Percentiles rank a stretch among this genome's conserved stretches.
Evolutionary conservation across 768 basidiomycete species (phyloP).

Genomic region (Suillus subaureus): DNA sequence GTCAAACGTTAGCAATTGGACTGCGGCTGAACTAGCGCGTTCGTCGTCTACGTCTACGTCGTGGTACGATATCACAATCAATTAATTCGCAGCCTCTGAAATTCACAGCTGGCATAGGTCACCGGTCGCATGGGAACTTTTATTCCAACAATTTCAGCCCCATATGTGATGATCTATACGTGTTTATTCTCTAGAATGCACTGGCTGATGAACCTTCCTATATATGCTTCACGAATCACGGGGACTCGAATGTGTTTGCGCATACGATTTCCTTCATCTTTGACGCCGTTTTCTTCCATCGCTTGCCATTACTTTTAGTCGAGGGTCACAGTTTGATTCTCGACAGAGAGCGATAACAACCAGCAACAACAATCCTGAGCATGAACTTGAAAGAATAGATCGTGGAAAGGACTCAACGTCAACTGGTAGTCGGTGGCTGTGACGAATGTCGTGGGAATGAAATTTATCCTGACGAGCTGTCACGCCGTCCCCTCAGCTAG

Average conservation of each 20-base stretch:
- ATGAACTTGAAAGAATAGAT: too few relatives aligned
- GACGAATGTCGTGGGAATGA: constrained; percentile 5
- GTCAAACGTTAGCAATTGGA: not conserved
- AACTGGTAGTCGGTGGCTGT: not conserved
- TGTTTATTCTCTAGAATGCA: not conserved
- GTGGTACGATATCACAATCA: not conserved
- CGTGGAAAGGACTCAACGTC: too few relatives aligned
- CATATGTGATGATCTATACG: too few relatives aligned
- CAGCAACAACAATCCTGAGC: too few relatives aligned
- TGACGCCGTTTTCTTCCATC: not conserved
- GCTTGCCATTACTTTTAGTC: not conserved
- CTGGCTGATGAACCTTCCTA: not conserved
- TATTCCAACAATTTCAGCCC: not conserved
- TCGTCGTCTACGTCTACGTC: not conserved
- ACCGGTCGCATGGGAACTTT: not conserved
- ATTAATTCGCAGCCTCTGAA: not conserved
- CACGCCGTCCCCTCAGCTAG: not conserved
- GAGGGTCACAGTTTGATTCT: not conserved
- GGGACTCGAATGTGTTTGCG: not conserved
- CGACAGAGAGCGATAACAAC: not conserved
- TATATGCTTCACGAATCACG: not conserved
- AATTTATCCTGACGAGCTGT: constrained; percentile 3
- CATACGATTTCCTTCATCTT: not conserved
- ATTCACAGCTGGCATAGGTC: not conserved
- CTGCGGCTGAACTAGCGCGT: not conserved